Base-by-base conservation (phyloP, 2,329 filamentous ascomycete species). In the Scedosporium aurantiacum region DNA sequence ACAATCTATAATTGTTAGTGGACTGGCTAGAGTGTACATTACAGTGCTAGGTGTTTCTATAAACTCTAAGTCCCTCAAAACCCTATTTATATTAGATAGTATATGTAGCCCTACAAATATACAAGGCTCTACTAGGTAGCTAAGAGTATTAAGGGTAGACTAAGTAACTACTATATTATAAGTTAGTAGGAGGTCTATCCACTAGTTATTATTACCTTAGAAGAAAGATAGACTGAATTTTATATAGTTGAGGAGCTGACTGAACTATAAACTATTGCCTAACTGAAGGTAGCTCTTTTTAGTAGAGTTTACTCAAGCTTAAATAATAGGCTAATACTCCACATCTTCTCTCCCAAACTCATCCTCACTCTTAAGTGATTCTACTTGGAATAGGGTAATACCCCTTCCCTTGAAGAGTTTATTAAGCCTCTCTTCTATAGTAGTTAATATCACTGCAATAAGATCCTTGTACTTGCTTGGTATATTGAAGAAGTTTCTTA, bases 1-100 rank as follows among this genome's bases (percentile, higher is more conserved):
- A 8, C 55, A 55, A 18, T 63, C 62, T 18, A 63, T n/a, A 4
- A 63, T n/a, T 4, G 54, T 56, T 14, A 45, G 54, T 14, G 54
- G 56, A 8, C 12, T 28, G 6, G 18, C 7, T 3, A 45, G 59
- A 23, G 27, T 56, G 41, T 59, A 59, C 21, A 63, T 12, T 2
- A 63, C 45, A 5, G 37, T 28, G 16, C 40, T 59, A 2, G 56
- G 25, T 18, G 41, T 60, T 47, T 63, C 32, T 6, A 55, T 23
- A 23, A 63, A 63, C 21, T 63, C 50, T 54, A 63, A 27, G 23
- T 61, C 55, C 23, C 25, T 59, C 21, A 63, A 14, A 10, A 55
- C 41, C 3, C 59, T 37, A 28, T 50, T 50, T 16, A 63, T 18
- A 5, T 28, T 52, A 14, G 62, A 27, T 14, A 61, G 18, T 16